phyloP scores from a whole-genome alignment of 805 yeast species.

The Saturnispora halmiae region DNA sequence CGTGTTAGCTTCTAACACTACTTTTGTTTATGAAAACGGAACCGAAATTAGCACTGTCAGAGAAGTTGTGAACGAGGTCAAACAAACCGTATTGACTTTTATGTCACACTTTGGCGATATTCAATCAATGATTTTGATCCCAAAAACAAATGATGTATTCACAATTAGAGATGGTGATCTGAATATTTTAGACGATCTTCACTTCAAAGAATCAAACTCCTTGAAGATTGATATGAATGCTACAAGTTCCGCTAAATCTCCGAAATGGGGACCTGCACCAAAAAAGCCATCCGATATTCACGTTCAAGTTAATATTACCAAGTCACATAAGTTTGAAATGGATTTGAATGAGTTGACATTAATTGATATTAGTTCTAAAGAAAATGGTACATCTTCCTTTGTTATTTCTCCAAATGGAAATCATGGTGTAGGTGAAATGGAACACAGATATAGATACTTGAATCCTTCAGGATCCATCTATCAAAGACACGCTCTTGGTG shows the following conservation, averaged over 20 bases:
- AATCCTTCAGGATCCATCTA: conserved; percentile 20
- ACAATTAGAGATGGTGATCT: conserved; percentile 20
- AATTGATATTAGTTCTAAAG: conserved; percentile 25
- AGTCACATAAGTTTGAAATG: conserved; percentile 10
- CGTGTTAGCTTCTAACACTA: conserved; percentile 29
- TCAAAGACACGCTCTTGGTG: conserved; percentile 27
- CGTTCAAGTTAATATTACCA: conserved; percentile 21
- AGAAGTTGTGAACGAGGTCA: conserved; percentile 25
- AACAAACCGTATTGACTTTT: conserved; percentile 32
- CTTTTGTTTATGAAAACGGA: conserved; percentile 33
- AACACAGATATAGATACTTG: conserved; percentile 27
- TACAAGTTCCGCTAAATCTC: conserved; percentile 17
- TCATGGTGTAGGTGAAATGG: conserved; percentile 34
- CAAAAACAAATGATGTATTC: conserved; percentile 21
- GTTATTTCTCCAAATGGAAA: conserved; percentile 38
- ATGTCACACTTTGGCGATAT: conserved; percentile 33
- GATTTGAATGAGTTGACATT: conserved; percentile 19
- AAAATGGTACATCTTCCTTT: conserved; percentile 39
- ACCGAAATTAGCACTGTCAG: conserved; percentile 26
- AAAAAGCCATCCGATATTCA: conserved; percentile 15
- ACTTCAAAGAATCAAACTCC: conserved; percentile 25
- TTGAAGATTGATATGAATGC: conserved; percentile 22
- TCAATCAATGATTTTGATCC: conserved; percentile 27
- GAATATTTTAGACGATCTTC: conserved; percentile 17
- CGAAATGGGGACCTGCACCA: neutral